A percentile compares a stretch with the other conserved stretches of the same genome.
Evolutionary conservation across 2,329 filamentous ascomycete genomes (phyloP).

Genomic region (Colletotrichum shisoi): DNA sequence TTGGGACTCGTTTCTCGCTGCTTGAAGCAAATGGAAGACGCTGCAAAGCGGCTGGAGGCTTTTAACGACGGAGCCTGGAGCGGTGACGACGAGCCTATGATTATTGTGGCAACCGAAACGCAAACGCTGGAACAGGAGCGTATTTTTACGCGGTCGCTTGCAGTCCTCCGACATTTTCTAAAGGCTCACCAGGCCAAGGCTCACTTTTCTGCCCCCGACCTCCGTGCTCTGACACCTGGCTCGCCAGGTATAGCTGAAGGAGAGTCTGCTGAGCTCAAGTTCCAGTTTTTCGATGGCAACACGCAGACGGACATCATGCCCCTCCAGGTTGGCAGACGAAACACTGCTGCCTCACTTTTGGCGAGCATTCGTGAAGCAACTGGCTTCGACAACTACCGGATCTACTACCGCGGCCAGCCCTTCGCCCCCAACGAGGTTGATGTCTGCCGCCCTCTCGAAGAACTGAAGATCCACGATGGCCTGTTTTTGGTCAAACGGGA

Average conservation of each 20-base stretch:
- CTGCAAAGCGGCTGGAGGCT: slow-evolving; percentile 65
- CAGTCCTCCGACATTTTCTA: slow-evolving; percentile 73
- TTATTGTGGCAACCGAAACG: slow-evolving; percentile 57
- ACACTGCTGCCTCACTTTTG: slow-evolving; percentile 74
- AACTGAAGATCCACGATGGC: slow-evolving; percentile 71
- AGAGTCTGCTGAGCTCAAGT: slow-evolving; percentile 71
- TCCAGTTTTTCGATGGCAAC: slow-evolving; percentile 74
- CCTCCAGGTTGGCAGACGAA: slow-evolving; percentile 72
- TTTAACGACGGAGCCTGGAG: slow-evolving; percentile 54
- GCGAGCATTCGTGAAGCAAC: slow-evolving; percentile 72
- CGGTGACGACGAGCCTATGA: slow-evolving; percentile 63
- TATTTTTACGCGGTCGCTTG: slow-evolving; percentile 72
- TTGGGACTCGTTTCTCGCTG: slow-evolving; percentile 77
- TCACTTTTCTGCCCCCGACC: slow-evolving; percentile 66
- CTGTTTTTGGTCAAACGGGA: slow-evolving; percentile 72
- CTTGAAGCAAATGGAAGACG: slow-evolving; percentile 71
- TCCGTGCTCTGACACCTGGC: slow-evolving; percentile 61
- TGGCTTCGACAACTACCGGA: slow-evolving; percentile 76
- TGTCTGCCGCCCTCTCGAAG: slow-evolving; percentile 68
- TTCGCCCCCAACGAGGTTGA: slow-evolving; percentile 68
- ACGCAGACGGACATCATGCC: slow-evolving; percentile 66
- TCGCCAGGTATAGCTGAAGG: slow-evolving; percentile 65
- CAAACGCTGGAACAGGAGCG: slow-evolving; percentile 65
- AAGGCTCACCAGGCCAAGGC: slow-evolving; percentile 69
- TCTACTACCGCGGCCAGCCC: slow-evolving; percentile 74